phyloP scores from a whole-genome alignment of 2,329 filamentous ascomycete genomes.

The Dryadomyces quercus-mongolicae region DNA sequence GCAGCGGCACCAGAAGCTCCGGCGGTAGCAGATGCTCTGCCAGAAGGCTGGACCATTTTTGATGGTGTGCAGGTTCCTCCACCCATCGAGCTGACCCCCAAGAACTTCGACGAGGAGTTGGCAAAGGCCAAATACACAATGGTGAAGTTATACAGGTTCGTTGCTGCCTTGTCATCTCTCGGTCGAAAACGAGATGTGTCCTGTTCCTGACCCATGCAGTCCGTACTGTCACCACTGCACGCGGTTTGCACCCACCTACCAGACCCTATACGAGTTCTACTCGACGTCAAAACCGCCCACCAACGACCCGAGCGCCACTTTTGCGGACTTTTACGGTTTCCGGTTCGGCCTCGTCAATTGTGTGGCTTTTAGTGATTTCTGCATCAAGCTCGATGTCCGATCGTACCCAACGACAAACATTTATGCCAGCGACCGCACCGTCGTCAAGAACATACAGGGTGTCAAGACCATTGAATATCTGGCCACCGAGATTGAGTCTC shows the following conservation, averaged over 20 bases:
- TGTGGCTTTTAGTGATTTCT: slow-evolving; percentile 68
- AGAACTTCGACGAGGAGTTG: slow-evolving; percentile 44
- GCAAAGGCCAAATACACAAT: slow-evolving; percentile 40
- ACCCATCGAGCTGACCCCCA: slow-evolving; percentile 45
- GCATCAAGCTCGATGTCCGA: slow-evolving; percentile 51
- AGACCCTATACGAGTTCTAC: slow-evolving; percentile 93
- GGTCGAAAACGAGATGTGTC: not conserved
- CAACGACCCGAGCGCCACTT: slow-evolving; percentile 42
- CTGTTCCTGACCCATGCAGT: slow-evolving; percentile 20
- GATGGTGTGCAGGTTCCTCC: slow-evolving; percentile 56
- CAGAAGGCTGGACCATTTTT: slow-evolving; percentile 41
- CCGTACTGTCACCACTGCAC: slow-evolving; percentile 62
- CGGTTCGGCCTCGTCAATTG: slow-evolving; percentile 82
- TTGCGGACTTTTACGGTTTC: slow-evolving; percentile 78
- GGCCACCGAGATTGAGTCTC: slow-evolving; percentile 55
- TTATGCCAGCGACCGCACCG: slow-evolving; percentile 61
- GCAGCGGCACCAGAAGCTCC: not conserved
- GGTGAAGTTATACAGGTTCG: slow-evolving; percentile 58
- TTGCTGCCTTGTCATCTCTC: too few relatives aligned
- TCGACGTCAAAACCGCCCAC: slow-evolving; percentile 66
- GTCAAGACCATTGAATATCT: slow-evolving; percentile 45
- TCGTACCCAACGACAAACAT: slow-evolving; percentile 69
- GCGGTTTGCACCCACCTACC: slow-evolving; percentile 70
- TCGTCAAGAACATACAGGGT: slow-evolving; percentile 51
- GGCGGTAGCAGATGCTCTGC: slow-evolving; percentile 20